Conservation (phyloP, 1,284 basidiomycete genomes). For the Marasmius tenuissimus region DNA sequence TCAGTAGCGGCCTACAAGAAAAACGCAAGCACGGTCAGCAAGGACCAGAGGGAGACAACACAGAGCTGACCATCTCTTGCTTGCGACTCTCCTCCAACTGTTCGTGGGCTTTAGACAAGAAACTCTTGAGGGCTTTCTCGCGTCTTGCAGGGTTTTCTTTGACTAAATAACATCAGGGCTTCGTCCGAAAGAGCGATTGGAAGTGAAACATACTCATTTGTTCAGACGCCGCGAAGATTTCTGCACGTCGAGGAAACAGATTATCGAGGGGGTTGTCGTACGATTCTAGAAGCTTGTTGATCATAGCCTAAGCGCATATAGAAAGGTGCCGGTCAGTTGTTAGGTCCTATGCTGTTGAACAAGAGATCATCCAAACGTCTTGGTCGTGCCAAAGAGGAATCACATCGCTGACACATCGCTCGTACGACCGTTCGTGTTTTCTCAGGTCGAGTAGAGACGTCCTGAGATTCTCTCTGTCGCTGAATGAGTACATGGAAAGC, state of each 20-base stretch:
- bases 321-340: background rate
- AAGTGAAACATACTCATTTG: conserved; percentile 17
- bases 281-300: background rate
- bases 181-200: background rate
- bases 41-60: background rate
- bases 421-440: conserved; percentile 16
- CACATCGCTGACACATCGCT: conserved; percentile 17
- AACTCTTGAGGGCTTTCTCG: conserved; percentile 15
- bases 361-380: conserved; percentile 9
- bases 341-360: background rate
- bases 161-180: conserved; percentile 14
- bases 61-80: conserved; percentile 18
- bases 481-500: background rate
- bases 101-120: conserved; percentile 18
- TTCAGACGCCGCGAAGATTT: conserved; percentile 13
- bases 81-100: conserved; percentile 20
- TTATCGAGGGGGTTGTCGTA: background rate
- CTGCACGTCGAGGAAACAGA: background rate
- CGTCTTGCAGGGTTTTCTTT: conserved; percentile 13
- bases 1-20: conserved; percentile 16
- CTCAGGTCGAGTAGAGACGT: conserved; percentile 15
- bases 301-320: conserved; percentile 6
- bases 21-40: background rate
- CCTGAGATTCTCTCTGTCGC: conserved; percentile 18
- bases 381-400: conserved; percentile 14